Conservation (phyloP, 2,329 filamentous ascomycete species). For the Zymoseptoria passerinii region DNA sequence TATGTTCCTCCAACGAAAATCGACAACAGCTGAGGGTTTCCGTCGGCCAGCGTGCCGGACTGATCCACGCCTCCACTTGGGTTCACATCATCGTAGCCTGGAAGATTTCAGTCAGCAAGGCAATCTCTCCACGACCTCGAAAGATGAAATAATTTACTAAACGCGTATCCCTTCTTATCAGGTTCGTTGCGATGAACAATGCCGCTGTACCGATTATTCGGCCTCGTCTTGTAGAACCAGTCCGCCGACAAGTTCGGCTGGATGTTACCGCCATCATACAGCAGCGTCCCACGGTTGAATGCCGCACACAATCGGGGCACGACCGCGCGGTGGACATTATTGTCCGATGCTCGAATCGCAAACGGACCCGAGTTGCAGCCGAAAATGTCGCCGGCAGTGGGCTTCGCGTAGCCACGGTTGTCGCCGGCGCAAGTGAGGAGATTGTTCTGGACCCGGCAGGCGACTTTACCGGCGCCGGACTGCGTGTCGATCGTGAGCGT, state of each 20-base stretch:
- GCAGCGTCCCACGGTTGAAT: conserved; percentile 64
- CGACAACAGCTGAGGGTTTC: conserved; percentile 36
- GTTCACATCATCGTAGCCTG: conserved; percentile 54
- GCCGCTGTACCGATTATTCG: conserved; percentile 46
- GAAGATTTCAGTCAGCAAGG: background rate
- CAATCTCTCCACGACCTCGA: background rate
- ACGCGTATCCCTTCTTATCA: conserved; percentile 57
- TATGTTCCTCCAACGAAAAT: conserved; percentile 40
- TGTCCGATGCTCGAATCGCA: conserved; percentile 34
- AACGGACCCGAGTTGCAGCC: conserved; percentile 59
- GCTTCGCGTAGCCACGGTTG: conserved; percentile 45
- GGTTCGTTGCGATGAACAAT: conserved; percentile 53
- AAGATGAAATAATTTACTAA: conserved; percentile 33
- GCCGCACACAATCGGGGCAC: conserved; percentile 68
- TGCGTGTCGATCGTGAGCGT: conserved; percentile 58
- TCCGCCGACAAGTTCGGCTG: conserved; percentile 36
- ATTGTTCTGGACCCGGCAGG: conserved; percentile 38
- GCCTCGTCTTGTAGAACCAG: conserved; percentile 38
- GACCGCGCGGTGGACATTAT: conserved; percentile 46
- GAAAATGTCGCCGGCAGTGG: conserved; percentile 57
- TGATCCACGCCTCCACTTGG: conserved; percentile 37
- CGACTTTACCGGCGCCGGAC: conserved; percentile 45
- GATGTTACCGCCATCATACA: conserved; percentile 41
- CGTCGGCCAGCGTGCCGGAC: conserved; percentile 40
- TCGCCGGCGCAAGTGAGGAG: conserved; percentile 37